Percentiles rank a stretch among this genome's conserved stretches.
Evolutionary conservation across 306 rosid genomes (phyloP).

Genomic region (Citrullus colocynthis): DNA sequence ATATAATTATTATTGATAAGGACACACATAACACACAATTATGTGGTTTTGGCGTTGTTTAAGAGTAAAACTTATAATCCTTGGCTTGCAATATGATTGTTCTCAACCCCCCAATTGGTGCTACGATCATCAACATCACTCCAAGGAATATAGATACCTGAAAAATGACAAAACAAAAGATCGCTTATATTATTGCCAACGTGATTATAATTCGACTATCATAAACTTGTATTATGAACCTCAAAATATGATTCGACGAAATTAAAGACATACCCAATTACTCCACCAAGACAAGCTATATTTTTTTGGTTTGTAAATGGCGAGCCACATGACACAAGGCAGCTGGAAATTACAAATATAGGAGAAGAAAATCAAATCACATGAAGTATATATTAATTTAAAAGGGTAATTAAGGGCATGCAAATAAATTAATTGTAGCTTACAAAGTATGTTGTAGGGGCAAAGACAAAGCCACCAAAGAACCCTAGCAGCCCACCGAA

Average conservation of each 20-base stretch:
- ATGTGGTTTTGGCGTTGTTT: background rate
- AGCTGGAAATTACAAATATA: conserved; percentile 28
- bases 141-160: conserved; percentile 66
- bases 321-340: conserved; percentile 66
- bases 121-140: conserved; percentile 33
- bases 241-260: too few relatives aligned
- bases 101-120: conserved; percentile 64
- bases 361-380: background rate
- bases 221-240: too few relatives aligned
- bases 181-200: too few relatives aligned
- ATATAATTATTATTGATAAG: background rate
- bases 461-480: conserved; percentile 70
- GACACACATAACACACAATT: background rate
- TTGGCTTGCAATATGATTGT: conserved; percentile 43
- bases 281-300: conserved; percentile 45
- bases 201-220: too few relatives aligned
- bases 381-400: background rate
- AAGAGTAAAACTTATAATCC: conserved; percentile 33
- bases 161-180: background rate
- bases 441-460: conserved; percentile 66
- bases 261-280: conserved; percentile 49
- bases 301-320: conserved; percentile 40
- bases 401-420: too few relatives aligned
- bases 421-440: conserved; percentile 8
- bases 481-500: conserved; percentile 52